Evolutionary conservation across 2,329 filamentous ascomycete species (phyloP).

Genomic region (Lasiodiplodia citricola): DNA sequence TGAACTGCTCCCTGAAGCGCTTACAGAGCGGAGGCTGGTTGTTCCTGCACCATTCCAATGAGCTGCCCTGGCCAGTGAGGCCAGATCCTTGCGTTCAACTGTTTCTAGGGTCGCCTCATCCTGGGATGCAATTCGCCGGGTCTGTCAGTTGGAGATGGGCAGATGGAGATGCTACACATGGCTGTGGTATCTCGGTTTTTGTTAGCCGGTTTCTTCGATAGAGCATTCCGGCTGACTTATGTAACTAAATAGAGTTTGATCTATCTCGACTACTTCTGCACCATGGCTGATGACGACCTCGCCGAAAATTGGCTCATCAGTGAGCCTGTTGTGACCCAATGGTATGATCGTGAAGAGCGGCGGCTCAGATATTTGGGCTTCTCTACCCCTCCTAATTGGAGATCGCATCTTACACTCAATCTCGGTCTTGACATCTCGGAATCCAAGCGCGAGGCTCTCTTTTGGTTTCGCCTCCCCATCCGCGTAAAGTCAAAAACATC

Average conservation of each 20-base stretch:
- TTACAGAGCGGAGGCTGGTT: background rate
- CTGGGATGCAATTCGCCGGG: background rate
- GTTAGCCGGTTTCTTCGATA: background rate
- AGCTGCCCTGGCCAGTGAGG: background rate
- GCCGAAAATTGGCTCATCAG: slow-evolving; percentile 18
- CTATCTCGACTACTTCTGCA: background rate
- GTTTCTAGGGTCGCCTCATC: background rate
- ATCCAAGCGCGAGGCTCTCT: slow-evolving; percentile 7
- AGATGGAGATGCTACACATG: background rate
- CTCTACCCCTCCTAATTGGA: slow-evolving; percentile 2
- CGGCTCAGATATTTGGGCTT: slow-evolving; percentile 10
- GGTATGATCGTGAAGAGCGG: background rate
- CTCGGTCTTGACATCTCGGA: slow-evolving; percentile 2
- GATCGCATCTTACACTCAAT: slow-evolving; percentile 2
- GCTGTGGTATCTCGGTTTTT: background rate
- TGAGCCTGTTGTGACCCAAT: slow-evolving; percentile 13
- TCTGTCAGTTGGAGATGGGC: background rate
- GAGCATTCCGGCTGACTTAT: slow-evolving; percentile 1
- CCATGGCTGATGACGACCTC: background rate
- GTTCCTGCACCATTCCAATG: slow-evolving; percentile 9
- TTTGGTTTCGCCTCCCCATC: slow-evolving; percentile 16
- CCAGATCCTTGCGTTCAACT: background rate
- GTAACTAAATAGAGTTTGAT: background rate
- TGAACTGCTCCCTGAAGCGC: background rate
- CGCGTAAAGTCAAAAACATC: slow-evolving; percentile 6